These are phyloP conservation scores for Ganoderma multipileum DNA, from an alignment of 1,284 basidiomycete species.

Conservation along the genomic window DNA sequence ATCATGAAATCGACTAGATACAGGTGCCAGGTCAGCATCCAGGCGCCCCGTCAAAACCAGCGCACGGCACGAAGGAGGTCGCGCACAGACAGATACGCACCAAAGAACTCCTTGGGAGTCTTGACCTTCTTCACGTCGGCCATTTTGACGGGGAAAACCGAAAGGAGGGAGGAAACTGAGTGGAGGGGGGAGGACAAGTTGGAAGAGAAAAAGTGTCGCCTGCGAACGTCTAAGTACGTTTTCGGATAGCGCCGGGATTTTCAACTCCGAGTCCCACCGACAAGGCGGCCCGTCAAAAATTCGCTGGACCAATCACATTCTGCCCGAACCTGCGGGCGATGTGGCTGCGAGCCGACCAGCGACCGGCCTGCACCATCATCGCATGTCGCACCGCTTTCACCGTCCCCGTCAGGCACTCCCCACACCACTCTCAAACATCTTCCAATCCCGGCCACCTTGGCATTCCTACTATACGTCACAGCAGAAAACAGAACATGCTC, in stretches of 20 bases:
- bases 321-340: constrained; percentile 3
- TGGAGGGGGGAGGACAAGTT: constrained; percentile 52
- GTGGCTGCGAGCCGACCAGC: constrained; percentile 10
- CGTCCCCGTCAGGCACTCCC: neutral
- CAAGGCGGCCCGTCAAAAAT: constrained; percentile 24
- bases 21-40: constrained; percentile 47
- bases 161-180: constrained; percentile 51
- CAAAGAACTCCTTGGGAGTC: constrained; percentile 80
- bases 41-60: constrained; percentile 5
- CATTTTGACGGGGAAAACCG: constrained; percentile 64
- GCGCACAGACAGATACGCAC: constrained; percentile 50
- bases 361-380: constrained; percentile 10
- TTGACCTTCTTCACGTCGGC: constrained; percentile 80
- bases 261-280: constrained; percentile 35
- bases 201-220: constrained; percentile 39
- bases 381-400: neutral
- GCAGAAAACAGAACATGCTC: neutral
- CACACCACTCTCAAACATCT: neutral
- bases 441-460: neutral
- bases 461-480: neutral
- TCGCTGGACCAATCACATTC: constrained; percentile 28
- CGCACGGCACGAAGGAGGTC: constrained; percentile 17
- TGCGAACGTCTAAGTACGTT: constrained; percentile 37
- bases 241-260: constrained; percentile 36
- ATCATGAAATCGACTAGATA: constrained; percentile 85